Conservation (phyloP, 2,329 filamentous ascomycete genomes). For the Colletotrichum gigasporum region DNA sequence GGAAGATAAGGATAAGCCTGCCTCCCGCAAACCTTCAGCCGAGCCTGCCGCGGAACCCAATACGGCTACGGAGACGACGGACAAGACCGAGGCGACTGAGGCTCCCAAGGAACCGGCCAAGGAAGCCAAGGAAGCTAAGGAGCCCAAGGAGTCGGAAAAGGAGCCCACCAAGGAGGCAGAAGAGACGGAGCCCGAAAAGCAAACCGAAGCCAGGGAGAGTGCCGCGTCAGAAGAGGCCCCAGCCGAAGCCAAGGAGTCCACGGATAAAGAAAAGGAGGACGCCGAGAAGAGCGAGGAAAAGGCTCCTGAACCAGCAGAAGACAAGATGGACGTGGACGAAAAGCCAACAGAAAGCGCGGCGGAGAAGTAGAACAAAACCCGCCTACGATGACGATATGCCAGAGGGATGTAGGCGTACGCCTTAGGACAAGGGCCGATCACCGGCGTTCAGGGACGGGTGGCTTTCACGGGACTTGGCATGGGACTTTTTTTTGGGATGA, state of each 20-base stretch:
- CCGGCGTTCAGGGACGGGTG: constrained; percentile 16
- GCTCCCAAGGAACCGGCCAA: constrained; percentile 24
- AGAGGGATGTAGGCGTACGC: neutral
- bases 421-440: constrained; percentile 1
- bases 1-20: constrained; percentile 35
- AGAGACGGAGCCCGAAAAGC: constrained; percentile 31
- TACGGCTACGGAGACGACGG: constrained; percentile 34
- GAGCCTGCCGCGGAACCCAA: constrained; percentile 19
- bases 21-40: constrained; percentile 10
- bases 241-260: constrained; percentile 30
- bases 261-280: constrained; percentile 25
- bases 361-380: constrained; percentile 10
- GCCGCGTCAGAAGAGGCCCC: too few species aligned
- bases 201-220: constrained; percentile 17
- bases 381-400: constrained; percentile 17
- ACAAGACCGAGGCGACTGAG: constrained; percentile 28
- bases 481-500: neutral
- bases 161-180: constrained; percentile 20
- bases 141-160: constrained; percentile 1
- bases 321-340: constrained; percentile 36
- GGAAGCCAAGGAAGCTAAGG: neutral
- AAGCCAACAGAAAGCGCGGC: constrained; percentile 21
- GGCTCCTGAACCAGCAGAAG: neutral
- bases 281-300: constrained; percentile 33
- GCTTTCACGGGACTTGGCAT: constrained; percentile 13